Conservation (phyloP, 805 yeast genomes). For the Myxozyma lipomycoides region DNA sequence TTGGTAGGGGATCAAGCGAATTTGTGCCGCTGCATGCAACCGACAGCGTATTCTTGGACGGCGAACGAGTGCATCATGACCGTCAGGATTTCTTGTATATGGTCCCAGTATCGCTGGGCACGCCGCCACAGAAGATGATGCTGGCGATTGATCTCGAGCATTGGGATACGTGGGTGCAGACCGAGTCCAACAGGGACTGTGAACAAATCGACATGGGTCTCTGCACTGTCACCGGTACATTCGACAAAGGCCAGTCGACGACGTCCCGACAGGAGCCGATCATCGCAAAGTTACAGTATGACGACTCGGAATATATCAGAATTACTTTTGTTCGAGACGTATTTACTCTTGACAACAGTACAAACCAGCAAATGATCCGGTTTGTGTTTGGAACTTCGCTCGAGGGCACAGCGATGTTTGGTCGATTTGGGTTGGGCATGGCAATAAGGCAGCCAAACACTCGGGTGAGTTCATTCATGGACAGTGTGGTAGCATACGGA, state of each 20-base stretch:
- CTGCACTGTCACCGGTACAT: constrained; percentile 14
- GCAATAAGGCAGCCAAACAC: background rate
- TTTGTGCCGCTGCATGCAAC: background rate
- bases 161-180: constrained; percentile 60
- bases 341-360: background rate
- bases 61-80: background rate
- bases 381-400: constrained; percentile 12
- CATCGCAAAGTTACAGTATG: constrained; percentile 39
- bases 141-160: constrained; percentile 71
- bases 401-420: constrained; percentile 14
- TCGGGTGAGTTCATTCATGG: background rate
- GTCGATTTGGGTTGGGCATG: constrained; percentile 10
- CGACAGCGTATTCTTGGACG: background rate
- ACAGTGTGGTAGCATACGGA: background rate
- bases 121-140: constrained; percentile 49
- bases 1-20: background rate
- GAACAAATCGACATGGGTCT: background rate
- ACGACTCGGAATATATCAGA: constrained; percentile 46
- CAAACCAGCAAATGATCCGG: background rate
- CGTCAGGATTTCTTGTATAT: constrained; percentile 29
- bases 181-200: constrained; percentile 8
- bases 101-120: constrained; percentile 46
- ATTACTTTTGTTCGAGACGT: constrained; percentile 62
- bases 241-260: background rate
- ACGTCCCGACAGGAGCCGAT: background rate